Evolutionary conservation across 805 yeast genomes (phyloP), one percentile per base, ranked within the genome.

Genomic region (Myxozyma monticola): DNA sequence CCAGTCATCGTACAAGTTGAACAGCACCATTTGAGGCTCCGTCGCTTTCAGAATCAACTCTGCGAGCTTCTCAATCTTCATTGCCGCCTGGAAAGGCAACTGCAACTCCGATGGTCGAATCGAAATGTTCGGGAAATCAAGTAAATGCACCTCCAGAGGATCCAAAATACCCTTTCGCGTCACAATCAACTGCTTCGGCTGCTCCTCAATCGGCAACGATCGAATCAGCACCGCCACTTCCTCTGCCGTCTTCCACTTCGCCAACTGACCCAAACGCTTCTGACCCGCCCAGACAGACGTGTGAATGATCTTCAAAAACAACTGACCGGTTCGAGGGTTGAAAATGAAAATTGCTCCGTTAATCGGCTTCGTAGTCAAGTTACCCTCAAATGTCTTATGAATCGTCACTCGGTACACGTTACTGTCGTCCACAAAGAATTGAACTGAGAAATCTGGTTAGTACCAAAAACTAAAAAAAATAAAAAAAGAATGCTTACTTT

Each of bases 171-270:
- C 95, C 62, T 86, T 88, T 61, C 98, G 75, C 0, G 96, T 86
- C 8, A 88, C 90, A 64, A 93, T 85, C 52, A 93, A 71, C 68
- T 90, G 96, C 62, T 85, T 85, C 1, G 99, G 99, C 62, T 89
- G 96, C 68, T 93, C 96, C 62, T 91, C 97, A 47, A 81, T 76
- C 0, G 97, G 97, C 46, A 93, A 70, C 0, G 97, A 87, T 37
- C 96, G 76, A 17, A 93, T 78, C 57, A 93, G 72, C 0, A 96
- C 95, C 14, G 96, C 91, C 20, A 88, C 95, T 68, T 91, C 98
- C 69, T 93, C 99, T 0, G 99, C 98, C 1, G 98, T 83, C 66
- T 91, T 93, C 99, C 99, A 93, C 65, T 93, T 93, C 1, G 98
- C 90, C 57, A 93, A 71, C 64, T 93, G 97, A 25, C 93, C 84